Base-by-base conservation (phyloP, 73 alveolate genomes). In the Durusdinium trenchii region DNA sequence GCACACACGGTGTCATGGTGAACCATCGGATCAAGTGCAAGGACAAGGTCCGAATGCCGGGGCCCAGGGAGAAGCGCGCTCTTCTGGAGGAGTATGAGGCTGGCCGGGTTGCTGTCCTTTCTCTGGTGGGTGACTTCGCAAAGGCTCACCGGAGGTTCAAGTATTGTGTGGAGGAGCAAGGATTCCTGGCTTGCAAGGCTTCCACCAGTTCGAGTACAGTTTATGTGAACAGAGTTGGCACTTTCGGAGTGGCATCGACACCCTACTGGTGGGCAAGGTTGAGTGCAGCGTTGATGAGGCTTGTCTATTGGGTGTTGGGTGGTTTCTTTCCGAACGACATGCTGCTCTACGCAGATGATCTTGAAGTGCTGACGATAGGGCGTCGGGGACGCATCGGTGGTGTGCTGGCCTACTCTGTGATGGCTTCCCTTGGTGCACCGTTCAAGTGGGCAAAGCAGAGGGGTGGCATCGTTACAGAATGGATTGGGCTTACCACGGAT, bases 391-490 rank as follows among this genome's bases (percentile, higher is more conserved):
- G 87, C 2, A 1, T 0, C 42, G 87, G 61, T 26, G 46, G 40
- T 16, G 40, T 78, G 28, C 36, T 64, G 40, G 20, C 43, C 42
- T 78, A 78, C 61, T 40, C 16, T 35, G 14, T 16, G 3, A 12
- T 78, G 62, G 40, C 87, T 16, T n/a, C 62, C 18, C 36, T 78
- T 3, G 87, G 87, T 7, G 10, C 26, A 14, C 87, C 87, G 14
- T 78, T 78, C 87, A 78, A 78, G 61, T 78, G 87, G 87, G 54
- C 87, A 1, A 78, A 78, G 87, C 43, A 46, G 43, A 1, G 87
- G 28, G 87, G 87, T 1, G 87, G 87, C 35, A 26, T 78, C 18
- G 38, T 16, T 36, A 60, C 45, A 60, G 87, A 78, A 28, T 78
- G 87, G 45, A 60, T 23, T 38, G 43, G 6, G 87, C 6, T 71